Evolutionary conservation across 495 filamentous ascomycete species (phyloP), one percentile per base, ranked within the genome.

Genomic region (Talaromyces adpressus): DNA sequence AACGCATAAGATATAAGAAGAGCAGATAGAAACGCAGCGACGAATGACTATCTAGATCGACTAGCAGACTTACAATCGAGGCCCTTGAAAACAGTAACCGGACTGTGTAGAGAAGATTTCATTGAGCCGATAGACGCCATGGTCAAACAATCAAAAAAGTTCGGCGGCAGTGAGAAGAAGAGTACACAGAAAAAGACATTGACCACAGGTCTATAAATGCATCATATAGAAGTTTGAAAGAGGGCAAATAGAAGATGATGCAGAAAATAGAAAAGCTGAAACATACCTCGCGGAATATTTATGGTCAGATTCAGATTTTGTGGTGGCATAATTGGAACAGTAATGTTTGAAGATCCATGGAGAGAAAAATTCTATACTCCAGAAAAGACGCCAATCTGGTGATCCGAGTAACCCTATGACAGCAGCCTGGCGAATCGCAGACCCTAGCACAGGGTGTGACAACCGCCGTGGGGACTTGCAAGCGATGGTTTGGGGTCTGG

Each of bases 301-400:
- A 56, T 56, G 52, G 52, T 56, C 52, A 56, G 23, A 29, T 27
- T 56, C 52, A 56, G 52, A 56, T 56, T 56, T 56, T 56, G 52
- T n/a, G 52, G 22, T 27, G 52, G 52, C 52, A 56, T 56, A 14
- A n/a, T 56, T 56, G 20, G 52, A 29, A 41, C 36, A 16, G 36
- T 41, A 14, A n/a, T 56, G 52, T 56, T 56, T 56, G 52, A 56
- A 7, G 52, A 56, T 56, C 52, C 52, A 56, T 56, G 52, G 52
- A 56, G 52, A 27, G 52, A 22, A 22, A 56, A 56, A 56, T 11
- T 9, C 49, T 20, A 20, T 25, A 20, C 12, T 52, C 47, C n/a
- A 52, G 47, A 32, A 32, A 8, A 8, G 30, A 11, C 41, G n/a
- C 39, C 11, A 41, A 14, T 47, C 20, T 49, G 45, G 45, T 41